phyloP scores from a whole-genome alignment of 2,329 filamentous ascomycete species.

The Paradendryphiella salina region DNA sequence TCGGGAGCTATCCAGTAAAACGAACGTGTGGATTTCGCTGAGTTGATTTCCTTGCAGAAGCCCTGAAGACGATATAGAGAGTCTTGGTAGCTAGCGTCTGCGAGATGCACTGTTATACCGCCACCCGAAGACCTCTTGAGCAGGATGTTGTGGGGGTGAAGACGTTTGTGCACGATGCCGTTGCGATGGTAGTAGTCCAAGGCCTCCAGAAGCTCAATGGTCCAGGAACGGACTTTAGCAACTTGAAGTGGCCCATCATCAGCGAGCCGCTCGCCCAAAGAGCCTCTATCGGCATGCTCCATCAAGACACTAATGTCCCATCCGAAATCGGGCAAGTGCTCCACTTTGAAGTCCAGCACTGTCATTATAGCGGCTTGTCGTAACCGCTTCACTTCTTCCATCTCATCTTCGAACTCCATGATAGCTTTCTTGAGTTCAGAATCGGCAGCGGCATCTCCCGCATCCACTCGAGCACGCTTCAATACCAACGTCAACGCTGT shows the following conservation, averaged over 20 bases:
- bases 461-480: constrained; percentile 50
- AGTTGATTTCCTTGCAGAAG: constrained; percentile 55
- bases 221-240: constrained; percentile 81
- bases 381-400: constrained; percentile 75
- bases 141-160: constrained; percentile 79
- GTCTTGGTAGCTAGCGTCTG: constrained; percentile 72
- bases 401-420: constrained; percentile 72
- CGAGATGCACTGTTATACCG: constrained; percentile 69
- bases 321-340: constrained; percentile 50
- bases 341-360: constrained; percentile 80
- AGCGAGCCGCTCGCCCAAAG: constrained; percentile 79
- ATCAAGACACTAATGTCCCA: constrained; percentile 79
- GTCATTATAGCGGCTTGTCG: constrained; percentile 77
- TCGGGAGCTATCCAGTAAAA: constrained; percentile 85
- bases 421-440: constrained; percentile 74
- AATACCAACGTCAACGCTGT: constrained; percentile 63
- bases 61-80: constrained; percentile 66
- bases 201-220: constrained; percentile 86
- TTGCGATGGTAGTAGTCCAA: constrained; percentile 84
- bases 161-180: constrained; percentile 79
- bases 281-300: constrained; percentile 79
- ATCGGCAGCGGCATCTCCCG: constrained; percentile 63
- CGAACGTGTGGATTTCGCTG: constrained; percentile 67
- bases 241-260: constrained; percentile 74
- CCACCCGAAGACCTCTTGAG: constrained; percentile 71